Evolutionary conservation across 495 filamentous ascomycete genomes (phyloP).

Genomic region (Evernia prunastri): DNA sequence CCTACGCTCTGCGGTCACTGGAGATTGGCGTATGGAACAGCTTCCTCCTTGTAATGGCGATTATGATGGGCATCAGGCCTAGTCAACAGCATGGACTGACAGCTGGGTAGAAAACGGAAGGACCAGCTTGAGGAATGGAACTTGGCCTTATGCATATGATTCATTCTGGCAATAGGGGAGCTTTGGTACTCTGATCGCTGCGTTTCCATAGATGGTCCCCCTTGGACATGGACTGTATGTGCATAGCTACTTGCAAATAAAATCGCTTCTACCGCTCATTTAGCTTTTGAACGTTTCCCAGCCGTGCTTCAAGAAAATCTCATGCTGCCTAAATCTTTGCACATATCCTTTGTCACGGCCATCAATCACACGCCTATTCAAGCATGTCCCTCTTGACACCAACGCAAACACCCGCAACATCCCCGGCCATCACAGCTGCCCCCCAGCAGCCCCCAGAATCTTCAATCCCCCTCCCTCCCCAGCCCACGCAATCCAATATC

Average conservation of each 20-base stretch:
- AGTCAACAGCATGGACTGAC: background rate
- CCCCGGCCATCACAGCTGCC: conserved; percentile 28
- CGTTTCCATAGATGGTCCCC: conserved; percentile 12
- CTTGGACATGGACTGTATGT: conserved; percentile 17
- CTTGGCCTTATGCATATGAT: conserved; percentile 7
- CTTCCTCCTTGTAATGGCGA: background rate
- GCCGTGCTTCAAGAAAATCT: background rate
- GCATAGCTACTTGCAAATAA: conserved; percentile 15
- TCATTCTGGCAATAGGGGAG: conserved; percentile 5
- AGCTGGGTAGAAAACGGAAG: background rate
- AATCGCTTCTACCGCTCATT: background rate
- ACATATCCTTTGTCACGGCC: background rate
- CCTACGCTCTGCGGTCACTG: background rate
- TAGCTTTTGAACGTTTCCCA: background rate
- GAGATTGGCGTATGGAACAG: conserved; percentile 6
- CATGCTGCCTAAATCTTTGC: background rate
- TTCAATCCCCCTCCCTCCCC: conserved; percentile 71
- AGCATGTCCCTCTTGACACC: background rate
- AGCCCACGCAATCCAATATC: conserved; percentile 89
- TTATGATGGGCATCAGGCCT: background rate
- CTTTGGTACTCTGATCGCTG: conserved; percentile 17
- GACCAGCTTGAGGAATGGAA: background rate
- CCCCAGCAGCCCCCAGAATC: conserved; percentile 64
- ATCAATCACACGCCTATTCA: background rate
- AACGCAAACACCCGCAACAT: background rate